Conservation (phyloP, 2,329 filamentous ascomycete species). For the Botrytis deweyae region DNA sequence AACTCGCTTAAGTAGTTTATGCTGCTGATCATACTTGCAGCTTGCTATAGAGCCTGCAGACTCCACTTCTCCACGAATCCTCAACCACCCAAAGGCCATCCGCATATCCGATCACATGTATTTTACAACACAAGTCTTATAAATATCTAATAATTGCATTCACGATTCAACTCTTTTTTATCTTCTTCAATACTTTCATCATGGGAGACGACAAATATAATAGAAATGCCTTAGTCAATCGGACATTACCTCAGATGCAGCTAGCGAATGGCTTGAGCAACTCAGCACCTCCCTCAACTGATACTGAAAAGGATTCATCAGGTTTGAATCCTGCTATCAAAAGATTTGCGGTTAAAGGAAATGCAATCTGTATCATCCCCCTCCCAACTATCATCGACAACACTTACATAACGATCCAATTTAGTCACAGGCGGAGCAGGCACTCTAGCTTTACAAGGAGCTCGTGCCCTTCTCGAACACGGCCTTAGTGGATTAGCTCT, state of each 20-base stretch:
- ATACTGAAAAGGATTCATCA: background rate
- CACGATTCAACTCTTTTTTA: too few species aligned
- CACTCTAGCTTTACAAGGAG: slow-evolving; percentile 57
- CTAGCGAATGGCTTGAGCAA: background rate
- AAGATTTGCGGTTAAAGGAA: slow-evolving; percentile 19
- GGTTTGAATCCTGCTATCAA: background rate
- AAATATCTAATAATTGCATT: background rate
- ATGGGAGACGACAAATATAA: slow-evolving; percentile 15
- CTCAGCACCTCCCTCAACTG: background rate
- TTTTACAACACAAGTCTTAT: background rate
- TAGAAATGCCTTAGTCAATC: slow-evolving; percentile 11
- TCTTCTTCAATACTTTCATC: background rate
- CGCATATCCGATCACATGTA: background rate
- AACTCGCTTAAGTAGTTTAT: too few species aligned
- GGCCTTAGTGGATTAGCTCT: slow-evolving; percentile 59
- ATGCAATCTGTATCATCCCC: slow-evolving; percentile 12
- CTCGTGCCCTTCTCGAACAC: slow-evolving; percentile 66
- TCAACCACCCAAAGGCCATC: background rate
- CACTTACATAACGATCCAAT: background rate
- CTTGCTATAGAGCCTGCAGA: background rate
- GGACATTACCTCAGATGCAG: slow-evolving; percentile 19
- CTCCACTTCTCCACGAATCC: background rate
- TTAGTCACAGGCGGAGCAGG: slow-evolving; percentile 64
- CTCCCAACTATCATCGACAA: background rate
- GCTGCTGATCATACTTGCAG: background rate